phyloP scores from a whole-genome alignment of 108 stramenopile species.

The Mediolabrus comicus region DNA sequence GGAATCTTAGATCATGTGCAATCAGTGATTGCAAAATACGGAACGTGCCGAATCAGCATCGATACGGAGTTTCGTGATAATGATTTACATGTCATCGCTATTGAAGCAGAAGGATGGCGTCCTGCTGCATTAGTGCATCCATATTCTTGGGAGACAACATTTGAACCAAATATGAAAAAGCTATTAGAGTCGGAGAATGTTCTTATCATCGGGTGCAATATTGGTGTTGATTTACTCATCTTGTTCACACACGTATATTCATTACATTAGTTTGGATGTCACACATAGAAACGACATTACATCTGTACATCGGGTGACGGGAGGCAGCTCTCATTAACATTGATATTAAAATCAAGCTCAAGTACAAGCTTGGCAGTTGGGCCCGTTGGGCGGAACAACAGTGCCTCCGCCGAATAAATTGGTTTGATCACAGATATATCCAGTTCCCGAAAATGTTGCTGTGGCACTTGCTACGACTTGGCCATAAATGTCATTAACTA shows the following conservation, averaged over 20 bases:
- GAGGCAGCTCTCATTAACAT: no score
- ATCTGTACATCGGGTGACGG: no score
- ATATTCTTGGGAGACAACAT: neutral
- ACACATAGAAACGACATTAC: no score
- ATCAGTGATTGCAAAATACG: neutral
- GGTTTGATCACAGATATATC: no score
- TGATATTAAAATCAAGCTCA: no score
- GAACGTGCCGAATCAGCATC: neutral
- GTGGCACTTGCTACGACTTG: no score
- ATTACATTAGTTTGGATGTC: no score
- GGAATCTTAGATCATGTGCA: neutral
- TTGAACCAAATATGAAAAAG: neutral
- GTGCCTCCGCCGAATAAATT: no score
- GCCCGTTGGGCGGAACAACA: no score
- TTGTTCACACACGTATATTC: neutral
- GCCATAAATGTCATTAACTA: no score
- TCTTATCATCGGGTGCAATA: neutral
- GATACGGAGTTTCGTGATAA: neutral
- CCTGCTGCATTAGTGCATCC: neutral
- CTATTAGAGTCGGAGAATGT: neutral
- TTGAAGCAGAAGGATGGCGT: neutral
- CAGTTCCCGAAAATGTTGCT: no score
- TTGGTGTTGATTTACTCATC: neutral
- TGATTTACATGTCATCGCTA: neutral
- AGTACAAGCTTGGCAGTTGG: no score